Evolutionary conservation across 768 basidiomycete species (phyloP).

Genomic region (Pleurotus citrinopileatus): DNA sequence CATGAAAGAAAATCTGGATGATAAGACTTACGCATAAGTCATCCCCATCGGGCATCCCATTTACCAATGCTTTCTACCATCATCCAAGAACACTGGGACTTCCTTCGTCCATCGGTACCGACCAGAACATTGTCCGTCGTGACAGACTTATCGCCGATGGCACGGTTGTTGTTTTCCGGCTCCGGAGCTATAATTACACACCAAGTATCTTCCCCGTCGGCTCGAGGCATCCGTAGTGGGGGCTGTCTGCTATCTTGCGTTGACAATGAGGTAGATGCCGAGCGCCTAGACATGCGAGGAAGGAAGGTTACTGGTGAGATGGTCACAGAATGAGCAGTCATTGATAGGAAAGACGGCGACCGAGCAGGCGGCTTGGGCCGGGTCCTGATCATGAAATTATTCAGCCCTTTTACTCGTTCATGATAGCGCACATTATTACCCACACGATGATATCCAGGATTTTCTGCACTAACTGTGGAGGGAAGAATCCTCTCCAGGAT

Average conservation of each 20-base stretch:
- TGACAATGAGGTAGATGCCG: neutral
- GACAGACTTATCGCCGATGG: too few species aligned
- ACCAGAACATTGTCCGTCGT: too few species aligned
- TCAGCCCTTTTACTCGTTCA: neutral
- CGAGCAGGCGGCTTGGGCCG: neutral
- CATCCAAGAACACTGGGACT: conserved; percentile 31
- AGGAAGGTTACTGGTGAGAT: conserved; percentile 52
- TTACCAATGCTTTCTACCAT: conserved; percentile 41
- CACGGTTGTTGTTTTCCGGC: neutral
- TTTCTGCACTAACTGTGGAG: conserved; percentile 47
- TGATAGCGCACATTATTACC: conserved; percentile 15
- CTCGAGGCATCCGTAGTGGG: conserved; percentile 29
- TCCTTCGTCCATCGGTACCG: neutral
- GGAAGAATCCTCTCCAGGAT: conserved; percentile 59
- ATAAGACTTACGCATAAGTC: neutral
- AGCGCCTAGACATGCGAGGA: conserved; percentile 21
- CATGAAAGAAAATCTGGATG: too few species aligned
- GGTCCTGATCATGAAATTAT: neutral
- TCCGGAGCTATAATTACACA: conserved; percentile 34
- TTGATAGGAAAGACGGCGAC: conserved; percentile 33
- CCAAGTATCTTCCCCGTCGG: conserved; percentile 54
- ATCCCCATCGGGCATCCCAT: conserved; percentile 39
- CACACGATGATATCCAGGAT: conserved; percentile 46
- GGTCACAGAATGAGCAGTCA: conserved; percentile 42
- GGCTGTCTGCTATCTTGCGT: neutral